A percentile compares a stretch with the other conserved stretches of the same genome.
Evolutionary conservation across 2,329 filamentous ascomycete species (phyloP).

Genomic region (Torrubiella hemipterigena): DNA sequence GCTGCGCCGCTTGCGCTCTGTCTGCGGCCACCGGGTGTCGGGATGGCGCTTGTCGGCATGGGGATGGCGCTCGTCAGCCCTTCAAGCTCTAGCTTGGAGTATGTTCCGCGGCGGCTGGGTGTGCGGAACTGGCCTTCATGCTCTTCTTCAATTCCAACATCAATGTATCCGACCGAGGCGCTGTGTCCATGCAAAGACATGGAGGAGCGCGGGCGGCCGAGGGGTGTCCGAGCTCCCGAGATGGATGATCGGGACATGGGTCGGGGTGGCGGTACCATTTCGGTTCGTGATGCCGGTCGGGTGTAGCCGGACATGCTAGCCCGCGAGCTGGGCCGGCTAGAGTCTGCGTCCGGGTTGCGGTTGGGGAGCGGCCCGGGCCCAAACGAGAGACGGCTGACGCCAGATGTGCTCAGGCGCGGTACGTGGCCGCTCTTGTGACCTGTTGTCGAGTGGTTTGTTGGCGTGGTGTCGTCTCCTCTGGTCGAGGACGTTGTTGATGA

Average conservation of each 20-base stretch:
- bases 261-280: constrained; percentile 41
- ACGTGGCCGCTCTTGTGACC: constrained; percentile 36
- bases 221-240: constrained; percentile 48
- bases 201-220: constrained; percentile 60
- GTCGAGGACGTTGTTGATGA: constrained; percentile 40
- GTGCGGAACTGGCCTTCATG: constrained; percentile 31
- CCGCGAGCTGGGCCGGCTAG: constrained; percentile 58
- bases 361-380: constrained; percentile 49
- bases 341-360: constrained; percentile 34
- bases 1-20: constrained; percentile 29
- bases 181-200: constrained; percentile 50
- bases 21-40: constrained; percentile 29
- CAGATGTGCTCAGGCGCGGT: constrained; percentile 47
- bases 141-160: constrained; percentile 32
- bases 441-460: constrained; percentile 26
- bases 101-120: constrained; percentile 44
- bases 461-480: constrained; percentile 38
- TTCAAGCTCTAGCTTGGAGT: constrained; percentile 34
- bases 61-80: constrained; percentile 26
- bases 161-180: constrained; percentile 43
- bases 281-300: constrained; percentile 40
- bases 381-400: constrained; percentile 52
- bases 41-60: constrained; percentile 30
- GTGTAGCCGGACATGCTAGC: constrained; percentile 48
- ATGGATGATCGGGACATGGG: constrained; percentile 56